Evolutionary conservation across 371 early-diverging fungal species (phyloP).

Genomic region (Saksenaea vasiformis): DNA sequence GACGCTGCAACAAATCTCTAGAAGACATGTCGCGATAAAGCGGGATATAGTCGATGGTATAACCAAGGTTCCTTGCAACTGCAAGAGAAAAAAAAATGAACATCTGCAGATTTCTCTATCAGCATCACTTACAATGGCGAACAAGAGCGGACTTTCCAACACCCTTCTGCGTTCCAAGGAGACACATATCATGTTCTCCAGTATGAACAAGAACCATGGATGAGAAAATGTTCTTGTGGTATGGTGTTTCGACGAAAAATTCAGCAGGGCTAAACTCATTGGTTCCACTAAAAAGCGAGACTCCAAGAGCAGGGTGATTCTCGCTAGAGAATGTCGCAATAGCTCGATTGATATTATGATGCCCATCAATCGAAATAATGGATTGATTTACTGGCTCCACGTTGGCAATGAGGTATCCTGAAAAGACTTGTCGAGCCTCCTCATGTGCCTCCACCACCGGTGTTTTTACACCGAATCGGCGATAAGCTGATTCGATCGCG

Average conservation of each 20-base stretch:
- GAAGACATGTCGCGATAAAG: constrained; percentile 87
- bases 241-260: constrained; percentile 74
- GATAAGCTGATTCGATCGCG: constrained; percentile 67
- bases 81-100: constrained; percentile 6
- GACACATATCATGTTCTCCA: constrained; percentile 66
- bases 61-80: constrained; percentile 71
- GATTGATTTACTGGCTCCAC: constrained; percentile 34
- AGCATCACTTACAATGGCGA: constrained; percentile 49
- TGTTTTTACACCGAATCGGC: constrained; percentile 70
- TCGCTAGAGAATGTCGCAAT: constrained; percentile 51
- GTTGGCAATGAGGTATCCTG: constrained; percentile 55
- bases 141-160: constrained; percentile 78
- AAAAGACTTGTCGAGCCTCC: constrained; percentile 54
- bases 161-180: constrained; percentile 76
- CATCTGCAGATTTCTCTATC: neutral
- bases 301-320: constrained; percentile 27
- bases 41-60: constrained; percentile 71
- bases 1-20: constrained; percentile 80
- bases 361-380: constrained; percentile 33
- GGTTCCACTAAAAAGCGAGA: constrained; percentile 54
- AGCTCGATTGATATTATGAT: constrained; percentile 33
- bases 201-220: constrained; percentile 73
- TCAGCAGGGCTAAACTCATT: constrained; percentile 53
- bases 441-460: constrained; percentile 43
- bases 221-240: constrained; percentile 62